phyloP scores from a whole-genome alignment of 148 eudicot genomes.

The Camellia lanceoleosa region DNA sequence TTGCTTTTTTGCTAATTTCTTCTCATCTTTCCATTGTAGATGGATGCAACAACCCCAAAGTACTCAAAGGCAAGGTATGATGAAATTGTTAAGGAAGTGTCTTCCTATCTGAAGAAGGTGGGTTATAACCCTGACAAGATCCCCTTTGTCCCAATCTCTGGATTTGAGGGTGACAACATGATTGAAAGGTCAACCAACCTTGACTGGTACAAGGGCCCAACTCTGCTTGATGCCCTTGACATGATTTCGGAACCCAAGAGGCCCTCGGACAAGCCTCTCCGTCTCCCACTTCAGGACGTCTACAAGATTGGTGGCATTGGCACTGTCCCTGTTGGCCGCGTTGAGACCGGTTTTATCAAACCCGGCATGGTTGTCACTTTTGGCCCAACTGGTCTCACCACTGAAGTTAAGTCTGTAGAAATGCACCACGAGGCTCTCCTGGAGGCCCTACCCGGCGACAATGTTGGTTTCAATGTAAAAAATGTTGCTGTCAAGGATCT shows the following conservation, averaged over 20 bases:
- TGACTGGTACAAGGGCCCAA: slow-evolving; percentile 35
- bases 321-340: slow-evolving; percentile 26
- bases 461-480: slow-evolving; percentile 31
- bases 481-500: slow-evolving; percentile 29
- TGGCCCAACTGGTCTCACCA: slow-evolving; percentile 22
- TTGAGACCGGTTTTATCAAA: slow-evolving; percentile 23
- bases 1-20: neutral
- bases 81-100: slow-evolving; percentile 41
- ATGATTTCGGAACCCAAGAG: slow-evolving; percentile 26
- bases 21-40: slow-evolving; percentile 15
- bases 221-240: slow-evolving; percentile 30
- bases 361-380: slow-evolving; percentile 28
- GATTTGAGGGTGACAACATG: slow-evolving; percentile 34
- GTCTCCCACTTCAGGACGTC: slow-evolving; percentile 30
- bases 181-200: slow-evolving; percentile 31
- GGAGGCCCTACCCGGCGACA: slow-evolving; percentile 27
- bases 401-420: slow-evolving; percentile 29
- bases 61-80: slow-evolving; percentile 40
- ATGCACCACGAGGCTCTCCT: slow-evolving; percentile 28
- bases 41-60: slow-evolving; percentile 46
- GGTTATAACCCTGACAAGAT: slow-evolving; percentile 29
- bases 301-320: slow-evolving; percentile 32
- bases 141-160: slow-evolving; percentile 26
- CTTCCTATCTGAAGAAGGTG: slow-evolving; percentile 36
- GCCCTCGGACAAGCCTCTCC: slow-evolving; percentile 30